Percentiles rank a stretch among this genome's conserved stretches.
These are phyloP conservation scores for Solanum lignicaule DNA, from an alignment of 257 asterid genomes.

Conservation along the genomic window DNA sequence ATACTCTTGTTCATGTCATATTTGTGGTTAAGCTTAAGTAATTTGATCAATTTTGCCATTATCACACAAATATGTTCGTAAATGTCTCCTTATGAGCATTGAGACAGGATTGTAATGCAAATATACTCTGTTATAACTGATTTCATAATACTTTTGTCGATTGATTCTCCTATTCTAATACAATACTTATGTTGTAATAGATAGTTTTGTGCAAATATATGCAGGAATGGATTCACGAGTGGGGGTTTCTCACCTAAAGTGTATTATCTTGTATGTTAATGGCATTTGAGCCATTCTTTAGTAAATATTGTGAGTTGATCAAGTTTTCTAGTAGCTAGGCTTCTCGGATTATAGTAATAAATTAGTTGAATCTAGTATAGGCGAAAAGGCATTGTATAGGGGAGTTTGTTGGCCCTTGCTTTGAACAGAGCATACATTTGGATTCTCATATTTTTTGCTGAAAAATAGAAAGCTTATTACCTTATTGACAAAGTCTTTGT, in stretches of 20 bases:
- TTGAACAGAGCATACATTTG: not conserved
- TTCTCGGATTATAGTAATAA: not conserved
- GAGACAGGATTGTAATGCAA: not conserved
- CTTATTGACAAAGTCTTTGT: too few species aligned
- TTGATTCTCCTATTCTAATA: not conserved
- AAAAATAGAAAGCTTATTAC: not conserved
- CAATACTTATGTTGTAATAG: not conserved
- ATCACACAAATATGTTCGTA: too few species aligned
- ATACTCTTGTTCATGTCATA: not conserved
- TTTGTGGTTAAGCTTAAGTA: too few species aligned
- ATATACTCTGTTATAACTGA: not conserved
- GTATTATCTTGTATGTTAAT: conserved; percentile 16
- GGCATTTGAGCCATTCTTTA: conserved; percentile 22
- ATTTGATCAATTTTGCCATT: too few species aligned
- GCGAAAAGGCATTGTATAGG: not conserved
- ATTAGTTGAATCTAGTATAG: not conserved
- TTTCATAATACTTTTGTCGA: too few species aligned
- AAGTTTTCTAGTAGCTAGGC: not conserved
- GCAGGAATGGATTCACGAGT: not conserved
- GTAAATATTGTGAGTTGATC: conserved; percentile 36
- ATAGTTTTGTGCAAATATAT: not conserved
- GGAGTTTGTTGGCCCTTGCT: not conserved
- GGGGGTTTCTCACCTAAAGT: conserved; percentile 4
- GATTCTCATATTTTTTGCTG: not conserved
- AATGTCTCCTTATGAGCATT: too few species aligned